Base-by-base conservation (phyloP, 169 alveolate genomes). In the Besnoitia besnoiti region DNA sequence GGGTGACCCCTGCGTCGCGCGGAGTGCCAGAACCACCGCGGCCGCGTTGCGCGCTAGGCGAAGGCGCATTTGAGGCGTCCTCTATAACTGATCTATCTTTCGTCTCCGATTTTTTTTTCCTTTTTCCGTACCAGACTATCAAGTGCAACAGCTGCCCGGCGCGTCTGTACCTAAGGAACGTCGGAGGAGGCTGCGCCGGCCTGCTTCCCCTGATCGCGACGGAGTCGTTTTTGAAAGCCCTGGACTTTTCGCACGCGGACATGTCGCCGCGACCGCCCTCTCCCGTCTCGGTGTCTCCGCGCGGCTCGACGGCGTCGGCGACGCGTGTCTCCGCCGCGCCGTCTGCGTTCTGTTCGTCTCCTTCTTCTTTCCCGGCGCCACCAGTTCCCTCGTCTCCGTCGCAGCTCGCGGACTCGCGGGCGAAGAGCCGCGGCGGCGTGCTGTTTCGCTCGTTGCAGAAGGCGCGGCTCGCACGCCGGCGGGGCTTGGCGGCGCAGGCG, bases 61-160 rank as follows among this genome's bases (percentile, higher is more conserved):
- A n/a, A n/a, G n/a, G n/a, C n/a, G n/a, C n/a, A n/a, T n/a, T n/a
- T n/a, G n/a, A n/a, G n/a, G n/a, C n/a, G n/a, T n/a, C n/a, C n/a
- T n/a, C n/a, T n/a, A n/a, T n/a, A n/a, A n/a, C n/a, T n/a, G n/a
- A n/a, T n/a, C n/a, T n/a, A n/a, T n/a, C n/a, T n/a, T n/a, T n/a
- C n/a, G n/a, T n/a, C n/a, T n/a, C n/a, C n/a, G n/a, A n/a, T n/a
- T n/a, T n/a, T n/a, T n/a, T n/a, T 40, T 1, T 40, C 35, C 35
- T 24, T 7, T 4, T 27, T 39, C 40, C 30, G 1, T 4, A 19
- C 5, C 59, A 77, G 87, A 77, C 87, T 30, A 42, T 77, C n/a
- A 77, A 77, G 59, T 77, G 87, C 87, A 77, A 77, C 40, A 42
- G 59, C 87, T 77, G 87, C 59, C 55, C 33, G 39, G 87, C 87